Conservation (phyloP, 371 early-diverging fungal species). For the Umbelopsis sp. region DNA sequence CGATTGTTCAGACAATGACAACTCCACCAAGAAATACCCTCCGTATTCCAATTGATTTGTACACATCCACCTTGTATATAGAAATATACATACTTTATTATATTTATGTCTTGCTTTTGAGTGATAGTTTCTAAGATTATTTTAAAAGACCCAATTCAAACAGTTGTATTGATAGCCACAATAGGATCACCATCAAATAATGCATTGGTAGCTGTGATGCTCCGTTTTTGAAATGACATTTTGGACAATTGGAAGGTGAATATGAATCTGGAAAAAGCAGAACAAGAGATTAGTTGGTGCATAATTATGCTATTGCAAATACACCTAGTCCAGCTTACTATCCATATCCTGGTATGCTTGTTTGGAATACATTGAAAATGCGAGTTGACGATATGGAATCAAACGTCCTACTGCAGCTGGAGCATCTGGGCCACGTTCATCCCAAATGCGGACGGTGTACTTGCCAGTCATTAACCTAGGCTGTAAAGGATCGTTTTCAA, state of each 20-base stretch:
- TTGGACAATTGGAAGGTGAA: background rate
- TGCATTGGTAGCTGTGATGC: background rate
- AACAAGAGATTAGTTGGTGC: too few relatives aligned
- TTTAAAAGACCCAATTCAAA: background rate
- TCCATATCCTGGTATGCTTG: background rate
- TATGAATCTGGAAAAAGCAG: too few relatives aligned
- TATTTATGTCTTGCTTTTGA: background rate
- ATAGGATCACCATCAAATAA: background rate
- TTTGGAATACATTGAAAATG: background rate
- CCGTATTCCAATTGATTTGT: constrained; percentile 2
- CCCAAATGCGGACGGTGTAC: background rate
- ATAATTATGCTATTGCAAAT: too few relatives aligned
- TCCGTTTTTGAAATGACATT: background rate
- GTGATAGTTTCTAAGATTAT: background rate
- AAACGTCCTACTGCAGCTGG: background rate
- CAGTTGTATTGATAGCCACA: background rate
- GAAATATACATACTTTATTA: background rate
- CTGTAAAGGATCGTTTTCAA: background rate
- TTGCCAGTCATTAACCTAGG: background rate
- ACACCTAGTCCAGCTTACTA: background rate
- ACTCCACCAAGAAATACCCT: background rate
- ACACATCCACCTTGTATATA: background rate
- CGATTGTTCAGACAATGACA: background rate
- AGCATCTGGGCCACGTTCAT: constrained; percentile 2
- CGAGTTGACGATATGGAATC: background rate